phyloP scores from a whole-genome alignment of 1,284 basidiomycete species.

The Marasmius fiardii region DNA sequence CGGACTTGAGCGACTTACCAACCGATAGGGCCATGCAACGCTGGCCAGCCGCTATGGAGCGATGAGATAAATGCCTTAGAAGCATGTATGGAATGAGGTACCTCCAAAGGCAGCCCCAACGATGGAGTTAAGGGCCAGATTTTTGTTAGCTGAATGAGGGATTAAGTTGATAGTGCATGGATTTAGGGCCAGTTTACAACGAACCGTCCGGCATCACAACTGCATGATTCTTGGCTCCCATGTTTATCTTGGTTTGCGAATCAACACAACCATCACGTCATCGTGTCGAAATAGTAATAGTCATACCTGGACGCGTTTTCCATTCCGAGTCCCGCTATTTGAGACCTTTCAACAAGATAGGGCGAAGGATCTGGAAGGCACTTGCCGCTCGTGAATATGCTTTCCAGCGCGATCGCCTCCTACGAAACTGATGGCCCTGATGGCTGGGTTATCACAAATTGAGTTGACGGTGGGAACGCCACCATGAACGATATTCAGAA shows the following conservation, averaged over 20 bases:
- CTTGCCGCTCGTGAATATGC: constrained; percentile 88
- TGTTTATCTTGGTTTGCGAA: constrained; percentile 60
- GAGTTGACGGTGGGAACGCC: constrained; percentile 88
- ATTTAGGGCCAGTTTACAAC: constrained; percentile 12
- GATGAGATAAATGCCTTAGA: constrained; percentile 22
- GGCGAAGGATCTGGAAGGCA: constrained; percentile 3
- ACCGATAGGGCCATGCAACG: constrained; percentile 96
- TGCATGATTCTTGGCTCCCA: constrained; percentile 97
- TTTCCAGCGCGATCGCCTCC: constrained; percentile 92
- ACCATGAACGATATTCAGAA: constrained; percentile 90
- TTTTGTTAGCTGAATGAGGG: constrained; percentile 76
- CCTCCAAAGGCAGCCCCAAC: constrained; percentile 94
- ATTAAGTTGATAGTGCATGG: constrained; percentile 3
- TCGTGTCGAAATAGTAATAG: neutral
- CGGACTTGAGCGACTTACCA: constrained; percentile 41
- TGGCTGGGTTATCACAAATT: constrained; percentile 88
- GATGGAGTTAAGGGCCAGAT: constrained; percentile 90
- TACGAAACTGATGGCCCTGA: constrained; percentile 97
- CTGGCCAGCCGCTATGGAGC: constrained; percentile 83
- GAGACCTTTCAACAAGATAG: neutral
- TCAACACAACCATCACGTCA: neutral
- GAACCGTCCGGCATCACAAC: constrained; percentile 93
- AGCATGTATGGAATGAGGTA: constrained; percentile 30
- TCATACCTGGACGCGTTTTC: constrained; percentile 85
- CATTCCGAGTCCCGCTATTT: constrained; percentile 72